phyloP scores from a whole-genome alignment of 2,329 filamentous ascomycete species.

The Sarocladium oryzae region DNA sequence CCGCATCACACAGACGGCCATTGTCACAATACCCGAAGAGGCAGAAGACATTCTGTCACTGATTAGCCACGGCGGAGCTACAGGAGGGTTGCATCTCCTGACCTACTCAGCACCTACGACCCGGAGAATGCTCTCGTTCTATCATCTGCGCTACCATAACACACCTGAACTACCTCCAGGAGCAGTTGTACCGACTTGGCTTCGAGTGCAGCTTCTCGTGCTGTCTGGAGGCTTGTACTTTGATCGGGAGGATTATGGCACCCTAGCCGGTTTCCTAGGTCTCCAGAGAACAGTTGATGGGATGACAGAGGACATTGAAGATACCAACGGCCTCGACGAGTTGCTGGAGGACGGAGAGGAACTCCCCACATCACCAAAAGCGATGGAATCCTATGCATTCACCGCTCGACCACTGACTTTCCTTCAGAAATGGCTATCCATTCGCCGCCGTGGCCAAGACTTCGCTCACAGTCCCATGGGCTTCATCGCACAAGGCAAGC shows the following conservation, averaged over 20 bases:
- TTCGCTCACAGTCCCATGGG: conserved; percentile 55
- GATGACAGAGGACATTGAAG: conserved; percentile 32
- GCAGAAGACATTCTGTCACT: conserved; percentile 46
- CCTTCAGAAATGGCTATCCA: conserved; percentile 49
- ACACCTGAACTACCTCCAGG: conserved; percentile 39
- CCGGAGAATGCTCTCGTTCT: conserved; percentile 53
- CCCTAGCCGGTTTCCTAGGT: conserved; percentile 29
- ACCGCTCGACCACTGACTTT: conserved; percentile 33
- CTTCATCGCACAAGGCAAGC: conserved; percentile 45
- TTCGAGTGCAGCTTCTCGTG: conserved; percentile 52
- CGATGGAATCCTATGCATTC: conserved; percentile 5
- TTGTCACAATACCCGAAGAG: conserved; percentile 59
- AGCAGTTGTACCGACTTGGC: conserved; percentile 44
- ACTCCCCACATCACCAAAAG: conserved; percentile 2
- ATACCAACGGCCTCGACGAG: conserved; percentile 25
- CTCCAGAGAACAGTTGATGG: conserved; percentile 37
- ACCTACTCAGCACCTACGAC: conserved; percentile 56
- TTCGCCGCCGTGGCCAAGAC: conserved; percentile 49
- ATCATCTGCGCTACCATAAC: conserved; percentile 44
- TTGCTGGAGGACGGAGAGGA: conserved; percentile 21
- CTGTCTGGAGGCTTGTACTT: conserved; percentile 57
- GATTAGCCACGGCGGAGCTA: conserved; percentile 21
- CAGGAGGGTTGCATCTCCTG: conserved; percentile 36
- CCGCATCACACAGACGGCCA: conserved; percentile 33
- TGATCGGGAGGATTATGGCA: conserved; percentile 38